Evolutionary conservation across 345 rosid genomes (phyloP), one percentile per base, ranked within the genome.

Genomic region (Eucalyptus globulus): DNA sequence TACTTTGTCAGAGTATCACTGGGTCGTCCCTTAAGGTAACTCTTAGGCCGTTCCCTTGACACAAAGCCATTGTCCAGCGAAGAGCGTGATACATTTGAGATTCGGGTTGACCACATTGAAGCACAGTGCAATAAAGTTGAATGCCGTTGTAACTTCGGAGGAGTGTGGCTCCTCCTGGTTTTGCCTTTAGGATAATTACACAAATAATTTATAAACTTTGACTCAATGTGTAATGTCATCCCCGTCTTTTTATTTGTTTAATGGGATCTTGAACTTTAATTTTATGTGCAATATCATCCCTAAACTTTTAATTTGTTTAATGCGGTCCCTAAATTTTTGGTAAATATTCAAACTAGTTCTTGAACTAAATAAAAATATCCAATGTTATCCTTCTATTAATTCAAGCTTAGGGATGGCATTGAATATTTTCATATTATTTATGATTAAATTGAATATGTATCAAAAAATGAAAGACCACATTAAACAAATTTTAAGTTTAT

Each of bases 401-500:
- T 56, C 62, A 56, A 56, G 0, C 27, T 56, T 21, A 56, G 62
- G 6, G 62, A 4, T 24, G 3, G 12, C 12, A 24, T 56, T 56
- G 27, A 56, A 56, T 56, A 56, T 9, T 56, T 56, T 56, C 29
- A 56, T 56, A 24, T 9, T 24, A 22, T 56, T 56, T 22, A 56
- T 22, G 6, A 56, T 10, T 56, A 56, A 56, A 22, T 56, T 56
- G 6, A 56, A 24, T 2, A 56, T 56, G 12, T 24, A 22, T 56
- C 13, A 56, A 56, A 24, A 56, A 0, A 0, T 56, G 3, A 56
- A 1, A 2, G 3, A 2, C 3, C 2, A 0, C 29, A 22, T 22
- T 56, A 1, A 56, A 22, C 62, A 24, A 24, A 56, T 56, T 56
- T 56, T 56, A 56, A 9, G 62, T 56, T 56, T 24, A 56, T 0